phyloP scores from a whole-genome alignment of 2,329 filamentous ascomycete species.

The Furcasterigmium sp. region DNA sequence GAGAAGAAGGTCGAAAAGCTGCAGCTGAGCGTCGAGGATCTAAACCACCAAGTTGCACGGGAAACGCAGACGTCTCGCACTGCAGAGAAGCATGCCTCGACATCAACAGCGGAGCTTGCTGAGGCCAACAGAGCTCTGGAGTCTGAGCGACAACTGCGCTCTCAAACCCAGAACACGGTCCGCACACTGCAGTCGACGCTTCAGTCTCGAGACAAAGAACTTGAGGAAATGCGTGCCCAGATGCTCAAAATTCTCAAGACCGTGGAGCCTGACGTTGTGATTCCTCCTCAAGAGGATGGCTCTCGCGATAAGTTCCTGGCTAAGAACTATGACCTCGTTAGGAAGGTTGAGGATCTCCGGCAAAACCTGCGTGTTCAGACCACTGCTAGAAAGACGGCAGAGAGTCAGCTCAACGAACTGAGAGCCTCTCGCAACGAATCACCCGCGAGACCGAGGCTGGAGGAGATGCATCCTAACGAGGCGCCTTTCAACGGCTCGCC shows the following conservation, averaged over 20 bases:
- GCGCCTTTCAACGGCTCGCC: slow-evolving; percentile 70
- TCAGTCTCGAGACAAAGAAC: slow-evolving; percentile 74
- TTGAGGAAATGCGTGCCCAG: slow-evolving; percentile 74
- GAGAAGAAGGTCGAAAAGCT: slow-evolving; percentile 96
- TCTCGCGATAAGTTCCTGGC: slow-evolving; percentile 49
- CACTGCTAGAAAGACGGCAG: slow-evolving; percentile 75
- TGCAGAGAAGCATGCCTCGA: slow-evolving; percentile 83
- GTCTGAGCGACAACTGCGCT: slow-evolving; percentile 79
- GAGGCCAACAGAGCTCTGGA: slow-evolving; percentile 88
- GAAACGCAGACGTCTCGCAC: slow-evolving; percentile 87
- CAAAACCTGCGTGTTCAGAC: slow-evolving; percentile 80
- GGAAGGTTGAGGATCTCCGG: slow-evolving; percentile 83
- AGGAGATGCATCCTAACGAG: slow-evolving; percentile 85
- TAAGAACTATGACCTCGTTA: slow-evolving; percentile 77
- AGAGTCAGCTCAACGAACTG: slow-evolving; percentile 74
- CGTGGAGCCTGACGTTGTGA: slow-evolving; percentile 70
- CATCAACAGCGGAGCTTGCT: slow-evolving; percentile 74
- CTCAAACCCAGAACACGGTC: slow-evolving; percentile 79
- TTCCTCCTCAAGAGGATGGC: slow-evolving; percentile 58
- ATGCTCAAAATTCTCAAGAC: slow-evolving; percentile 79
- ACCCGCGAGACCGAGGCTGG: slow-evolving; percentile 68
- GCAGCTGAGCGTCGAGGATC: slow-evolving; percentile 79
- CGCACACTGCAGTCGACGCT: slow-evolving; percentile 74
- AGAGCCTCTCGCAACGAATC: slow-evolving; percentile 65
- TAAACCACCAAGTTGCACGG: slow-evolving; percentile 85